Conservation (phyloP, 345 rosid genomes). For the Populus simonii region DNA sequence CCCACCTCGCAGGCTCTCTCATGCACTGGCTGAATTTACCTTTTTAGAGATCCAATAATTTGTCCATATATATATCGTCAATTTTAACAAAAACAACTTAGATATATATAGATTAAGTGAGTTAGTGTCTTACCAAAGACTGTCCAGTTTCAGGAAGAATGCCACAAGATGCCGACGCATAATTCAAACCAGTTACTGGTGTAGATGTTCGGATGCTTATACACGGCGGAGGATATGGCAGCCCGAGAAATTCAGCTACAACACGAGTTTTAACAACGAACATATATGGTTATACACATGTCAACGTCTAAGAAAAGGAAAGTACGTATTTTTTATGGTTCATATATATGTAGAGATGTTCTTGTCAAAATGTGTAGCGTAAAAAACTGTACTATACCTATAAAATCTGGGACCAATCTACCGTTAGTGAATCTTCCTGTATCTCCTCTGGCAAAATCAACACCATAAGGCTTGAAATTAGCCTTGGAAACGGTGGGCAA, state of each 20-base stretch:
- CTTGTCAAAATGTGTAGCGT: not conserved
- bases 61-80: not conserved
- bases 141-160: constrained; percentile 44
- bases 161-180: constrained; percentile 47
- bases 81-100: not conserved
- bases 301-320: not conserved
- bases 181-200: constrained; percentile 38
- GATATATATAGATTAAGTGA: not conserved
- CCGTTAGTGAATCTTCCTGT: constrained; percentile 58
- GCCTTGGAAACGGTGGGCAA: constrained; percentile 40
- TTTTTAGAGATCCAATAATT: not conserved
- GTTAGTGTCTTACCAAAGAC: constrained; percentile 19
- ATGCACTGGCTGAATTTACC: not conserved
- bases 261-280: not conserved
- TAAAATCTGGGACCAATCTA: constrained; percentile 37
- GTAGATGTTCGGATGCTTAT: constrained; percentile 2
- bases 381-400: constrained; percentile 13
- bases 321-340: too few species aligned
- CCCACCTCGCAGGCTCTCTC: too few species aligned
- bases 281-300: not conserved
- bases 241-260: constrained; percentile 44
- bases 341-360: not conserved
- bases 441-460: constrained; percentile 24
- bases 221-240: constrained; percentile 46
- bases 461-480: constrained; percentile 40